These are phyloP conservation scores for Myrica gale DNA, from an alignment of 306 rosid species.

Conservation along the genomic window DNA sequence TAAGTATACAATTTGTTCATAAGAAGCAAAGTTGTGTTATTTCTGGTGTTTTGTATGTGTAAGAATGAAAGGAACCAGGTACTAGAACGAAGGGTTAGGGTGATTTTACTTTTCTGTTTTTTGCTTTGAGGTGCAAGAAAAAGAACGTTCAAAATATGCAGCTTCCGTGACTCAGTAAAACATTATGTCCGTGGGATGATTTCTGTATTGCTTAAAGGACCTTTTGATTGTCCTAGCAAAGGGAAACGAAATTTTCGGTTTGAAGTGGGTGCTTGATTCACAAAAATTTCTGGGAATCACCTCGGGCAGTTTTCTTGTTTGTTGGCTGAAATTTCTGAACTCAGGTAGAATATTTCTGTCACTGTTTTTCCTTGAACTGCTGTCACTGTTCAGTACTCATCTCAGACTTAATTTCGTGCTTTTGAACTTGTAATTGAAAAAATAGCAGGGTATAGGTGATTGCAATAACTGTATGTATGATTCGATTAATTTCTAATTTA, in stretches of 20 bases:
- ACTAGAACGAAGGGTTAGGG: slow-evolving; percentile 7
- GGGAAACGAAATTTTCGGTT: background rate
- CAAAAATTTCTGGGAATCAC: background rate
- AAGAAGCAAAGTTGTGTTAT: background rate
- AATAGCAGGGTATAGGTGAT: background rate
- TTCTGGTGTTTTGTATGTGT: background rate
- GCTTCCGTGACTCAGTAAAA: background rate
- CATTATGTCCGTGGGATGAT: background rate
- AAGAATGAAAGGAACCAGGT: background rate
- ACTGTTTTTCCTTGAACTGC: background rate
- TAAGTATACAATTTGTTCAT: background rate
- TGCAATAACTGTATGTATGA: background rate
- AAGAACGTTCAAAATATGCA: background rate
- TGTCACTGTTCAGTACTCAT: background rate
- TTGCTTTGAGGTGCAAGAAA: background rate
- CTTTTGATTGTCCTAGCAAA: too few relatives aligned
- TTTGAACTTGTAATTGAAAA: background rate
- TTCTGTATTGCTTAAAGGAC: too few relatives aligned
- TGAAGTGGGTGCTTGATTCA: background rate
- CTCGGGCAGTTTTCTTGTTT: background rate
- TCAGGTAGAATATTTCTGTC: background rate
- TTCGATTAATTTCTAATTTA: too few relatives aligned
- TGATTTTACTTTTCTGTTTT: background rate
- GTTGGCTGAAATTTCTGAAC: background rate
- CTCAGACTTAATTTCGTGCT: background rate